Percentiles rank a stretch among this genome's conserved stretches.
phyloP scores from a whole-genome alignment of 192 early-diverging fungal genomes.

The Umbelopsis isabellina region DNA sequence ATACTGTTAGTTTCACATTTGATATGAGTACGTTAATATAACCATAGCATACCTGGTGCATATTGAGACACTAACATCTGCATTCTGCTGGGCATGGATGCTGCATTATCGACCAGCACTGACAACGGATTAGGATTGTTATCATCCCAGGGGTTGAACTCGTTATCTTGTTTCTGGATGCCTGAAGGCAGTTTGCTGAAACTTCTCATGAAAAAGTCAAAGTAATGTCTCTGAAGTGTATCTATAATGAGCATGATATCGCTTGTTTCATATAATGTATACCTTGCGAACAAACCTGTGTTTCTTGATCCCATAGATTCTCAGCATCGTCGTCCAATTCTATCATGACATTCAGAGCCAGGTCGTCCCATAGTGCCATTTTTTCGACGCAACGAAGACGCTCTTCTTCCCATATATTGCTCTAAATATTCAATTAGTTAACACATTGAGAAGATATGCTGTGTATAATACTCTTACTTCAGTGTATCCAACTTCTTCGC shows the following conservation, averaged over 20 bases:
- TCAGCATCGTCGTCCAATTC: constrained; percentile 54
- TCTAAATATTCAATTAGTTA: constrained; percentile 21
- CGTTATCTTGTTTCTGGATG: constrained; percentile 36
- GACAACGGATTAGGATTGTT: constrained; percentile 58
- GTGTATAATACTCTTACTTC: constrained; percentile 31
- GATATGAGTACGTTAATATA: neutral
- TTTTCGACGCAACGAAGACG: constrained; percentile 64
- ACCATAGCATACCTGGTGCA: constrained; percentile 16
- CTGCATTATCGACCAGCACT: constrained; percentile 50
- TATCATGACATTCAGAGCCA: constrained; percentile 53
- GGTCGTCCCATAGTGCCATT: constrained; percentile 64
- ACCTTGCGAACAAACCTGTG: constrained; percentile 21
- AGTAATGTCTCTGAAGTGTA: constrained; percentile 45
- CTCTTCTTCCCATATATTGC: constrained; percentile 55
- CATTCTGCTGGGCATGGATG: constrained; percentile 26
- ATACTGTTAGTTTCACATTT: neutral
- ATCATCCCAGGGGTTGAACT: constrained; percentile 50
- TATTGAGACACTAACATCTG: constrained; percentile 26
- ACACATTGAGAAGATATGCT: neutral
- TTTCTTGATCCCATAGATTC: constrained; percentile 58
- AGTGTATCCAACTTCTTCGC: constrained; percentile 40
- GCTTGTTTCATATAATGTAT: neutral
- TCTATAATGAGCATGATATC: neutral
- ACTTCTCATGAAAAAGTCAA: constrained; percentile 59
- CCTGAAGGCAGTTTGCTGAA: constrained; percentile 54